A percentile compares a stretch with the other conserved stretches of the same genome.
These are phyloP conservation scores for Volvariella surrecta DNA, from an alignment of 1,284 basidiomycete genomes.

Conservation along the genomic window DNA sequence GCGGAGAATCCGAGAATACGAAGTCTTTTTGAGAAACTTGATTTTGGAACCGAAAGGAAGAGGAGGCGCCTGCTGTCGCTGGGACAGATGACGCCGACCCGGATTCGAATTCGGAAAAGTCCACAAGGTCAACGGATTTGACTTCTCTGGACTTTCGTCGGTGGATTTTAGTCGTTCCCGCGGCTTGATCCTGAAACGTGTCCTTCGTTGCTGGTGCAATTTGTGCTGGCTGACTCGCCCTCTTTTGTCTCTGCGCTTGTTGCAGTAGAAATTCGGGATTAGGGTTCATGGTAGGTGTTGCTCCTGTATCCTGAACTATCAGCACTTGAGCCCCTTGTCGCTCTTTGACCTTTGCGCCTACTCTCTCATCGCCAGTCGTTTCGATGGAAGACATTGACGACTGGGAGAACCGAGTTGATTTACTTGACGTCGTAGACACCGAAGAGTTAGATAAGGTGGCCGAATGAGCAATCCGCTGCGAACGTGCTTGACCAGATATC, in stretches of 20 bases:
- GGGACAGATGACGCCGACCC: background rate
- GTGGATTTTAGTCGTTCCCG: conserved; percentile 8
- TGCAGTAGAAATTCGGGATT: conserved; percentile 24
- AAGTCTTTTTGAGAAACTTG: background rate
- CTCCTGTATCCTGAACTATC: conserved; percentile 35
- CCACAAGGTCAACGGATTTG: background rate
- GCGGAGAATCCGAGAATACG: conserved; percentile 1
- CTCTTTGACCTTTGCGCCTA: conserved; percentile 7
- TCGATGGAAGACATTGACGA: conserved; percentile 29
- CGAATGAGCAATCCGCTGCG: conserved; percentile 10
- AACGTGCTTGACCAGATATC: conserved; percentile 6
- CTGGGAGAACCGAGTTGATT: conserved; percentile 32
- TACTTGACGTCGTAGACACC: conserved; percentile 16
- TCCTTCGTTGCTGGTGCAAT: background rate
- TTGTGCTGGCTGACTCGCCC: background rate
- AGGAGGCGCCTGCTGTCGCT: conserved; percentile 1
- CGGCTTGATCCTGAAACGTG: background rate
- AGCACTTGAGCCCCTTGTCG: conserved; percentile 20
- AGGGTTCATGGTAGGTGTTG: conserved; percentile 34
- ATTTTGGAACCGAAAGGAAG: background rate
- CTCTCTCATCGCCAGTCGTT: conserved; percentile 11
- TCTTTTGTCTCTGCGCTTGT: background rate
- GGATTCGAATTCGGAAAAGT: background rate
- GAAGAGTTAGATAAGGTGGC: conserved; percentile 20
- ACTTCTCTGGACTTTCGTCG: conserved; percentile 14